phyloP scores from a whole-genome alignment of 495 filamentous ascomycete genomes.

The Lentithecium fluviatile region DNA sequence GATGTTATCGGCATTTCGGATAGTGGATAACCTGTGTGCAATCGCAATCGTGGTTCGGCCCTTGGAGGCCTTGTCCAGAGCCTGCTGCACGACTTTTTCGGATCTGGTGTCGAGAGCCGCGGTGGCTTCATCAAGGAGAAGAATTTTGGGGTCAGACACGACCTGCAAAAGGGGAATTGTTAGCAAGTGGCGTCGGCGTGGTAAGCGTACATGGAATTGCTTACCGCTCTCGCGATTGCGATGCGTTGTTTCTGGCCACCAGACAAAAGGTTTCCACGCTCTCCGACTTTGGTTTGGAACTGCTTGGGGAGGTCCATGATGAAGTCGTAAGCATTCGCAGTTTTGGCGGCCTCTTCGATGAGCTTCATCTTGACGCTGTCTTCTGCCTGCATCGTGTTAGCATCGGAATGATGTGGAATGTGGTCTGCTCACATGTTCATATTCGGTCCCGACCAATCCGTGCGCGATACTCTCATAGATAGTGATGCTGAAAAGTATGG shows the following conservation, averaged over 20 bases:
- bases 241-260: slow-evolving; percentile 98
- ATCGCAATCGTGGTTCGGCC: slow-evolving; percentile 97
- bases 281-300: slow-evolving; percentile 92
- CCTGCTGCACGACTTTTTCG: slow-evolving; percentile 91
- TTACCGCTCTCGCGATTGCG: slow-evolving; percentile 72
- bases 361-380: slow-evolving; percentile 47
- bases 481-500: slow-evolving; percentile 77
- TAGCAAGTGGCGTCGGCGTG: too few species aligned
- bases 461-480: slow-evolving; percentile 85
- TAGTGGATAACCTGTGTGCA: slow-evolving; percentile 90
- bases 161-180: slow-evolving; percentile 39
- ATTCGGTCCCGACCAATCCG: slow-evolving; percentile 80
- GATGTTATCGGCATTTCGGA: slow-evolving; percentile 92
- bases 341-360: slow-evolving; percentile 77
- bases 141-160: slow-evolving; percentile 91
- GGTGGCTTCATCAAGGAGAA: slow-evolving; percentile 93
- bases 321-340: slow-evolving; percentile 93
- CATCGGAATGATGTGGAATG: background rate
- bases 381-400: slow-evolving; percentile 12
- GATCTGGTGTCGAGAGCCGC: slow-evolving; percentile 93
- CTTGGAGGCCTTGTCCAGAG: slow-evolving; percentile 78
- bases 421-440: slow-evolving; percentile 56
- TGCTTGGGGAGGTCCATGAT: slow-evolving; percentile 78
- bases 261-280: slow-evolving; percentile 86
- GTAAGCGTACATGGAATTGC: too few species aligned